Conservation (phyloP, 176 grass and related monocot species). For the Saccharum spontaneum region DNA sequence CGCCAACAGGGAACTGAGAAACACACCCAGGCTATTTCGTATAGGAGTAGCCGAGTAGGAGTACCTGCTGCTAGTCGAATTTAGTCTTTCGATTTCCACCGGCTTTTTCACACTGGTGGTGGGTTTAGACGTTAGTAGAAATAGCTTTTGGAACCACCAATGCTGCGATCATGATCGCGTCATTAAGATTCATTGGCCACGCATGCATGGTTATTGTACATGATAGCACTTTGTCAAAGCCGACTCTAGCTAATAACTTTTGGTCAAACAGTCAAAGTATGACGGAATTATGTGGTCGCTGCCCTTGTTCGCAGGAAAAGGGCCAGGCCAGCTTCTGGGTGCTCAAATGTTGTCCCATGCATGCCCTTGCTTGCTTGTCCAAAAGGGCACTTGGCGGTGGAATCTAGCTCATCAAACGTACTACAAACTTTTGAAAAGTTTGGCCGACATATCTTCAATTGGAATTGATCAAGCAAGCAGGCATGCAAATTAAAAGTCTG, state of each 20-base stretch:
- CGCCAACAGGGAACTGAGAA: background rate
- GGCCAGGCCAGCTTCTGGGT: background rate
- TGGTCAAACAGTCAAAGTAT: background rate
- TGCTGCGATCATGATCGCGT: background rate
- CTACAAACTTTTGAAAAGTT: conserved; percentile 1
- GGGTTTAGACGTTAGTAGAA: too few species aligned
- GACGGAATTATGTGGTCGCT: background rate
- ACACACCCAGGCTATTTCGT: background rate
- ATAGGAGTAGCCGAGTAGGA: background rate
- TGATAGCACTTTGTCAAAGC: background rate
- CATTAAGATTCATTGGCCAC: background rate
- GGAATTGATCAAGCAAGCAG: background rate
- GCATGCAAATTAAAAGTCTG: background rate
- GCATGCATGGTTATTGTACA: background rate
- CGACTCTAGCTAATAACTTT: background rate
- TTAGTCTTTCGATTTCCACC: background rate
- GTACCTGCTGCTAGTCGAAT: background rate
- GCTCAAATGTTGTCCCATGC: background rate
- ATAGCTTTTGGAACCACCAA: too few species aligned
- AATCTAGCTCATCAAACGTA: background rate
- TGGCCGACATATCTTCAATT: too few species aligned
- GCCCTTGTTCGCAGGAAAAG: conserved; percentile 33
- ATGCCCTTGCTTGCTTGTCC: background rate
- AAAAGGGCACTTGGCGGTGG: background rate
- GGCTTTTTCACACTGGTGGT: too few species aligned